Base-by-base conservation (phyloP, 495 filamentous ascomycete genomes). In the Echria macrotheca region DNA sequence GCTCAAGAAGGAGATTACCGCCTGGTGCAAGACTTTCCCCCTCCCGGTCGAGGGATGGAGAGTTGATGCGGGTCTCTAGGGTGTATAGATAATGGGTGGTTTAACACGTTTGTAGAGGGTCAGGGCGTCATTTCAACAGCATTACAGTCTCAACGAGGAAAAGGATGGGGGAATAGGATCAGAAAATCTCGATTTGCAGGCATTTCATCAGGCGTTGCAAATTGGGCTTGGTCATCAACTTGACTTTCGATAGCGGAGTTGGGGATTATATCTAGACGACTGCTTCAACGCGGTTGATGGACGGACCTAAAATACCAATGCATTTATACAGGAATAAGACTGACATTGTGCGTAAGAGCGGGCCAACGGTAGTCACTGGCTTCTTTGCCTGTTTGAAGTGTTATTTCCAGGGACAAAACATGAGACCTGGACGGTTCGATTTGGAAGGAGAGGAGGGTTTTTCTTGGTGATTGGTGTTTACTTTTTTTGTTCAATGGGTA, bases 21-120 rank as follows among this genome's bases (percentile, higher is more conserved):
- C 69, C 36, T 98, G 94, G 94, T 88, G 88, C 65, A 77, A 78
- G 65, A 83, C 82, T 43, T 97, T 95, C 87, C 93, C 93, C 59
- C 82, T 98, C 36, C 93, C 93, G 44, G 85, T 96, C 48, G 79
- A 80, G 72, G 77, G 77, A 57, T 80, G 77, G 77, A 66, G 77
- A 57, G 49, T 62, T 33, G 71, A 77, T 58, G 71, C 73, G 18
- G 72, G 72, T 35, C 56, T 75, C 52, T 76, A 71, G 69, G 24
- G 21, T 15, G 44, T 3, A 5, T 3, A 35, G 8, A 28, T 18
- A n/a, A 24, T n/a, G 37, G 26, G 21, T 1, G 26, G 23, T 3
- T 29, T 46, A 11, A 18, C 24, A 37, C 46, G 31, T 63, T 55
- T 44, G 43, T 40, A 50, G 52, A 31, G 47, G 50, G 57, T 49